Evolutionary conservation across 2,329 filamentous ascomycete species (phyloP).

Genomic region (Fusarium phyllophilum): DNA sequence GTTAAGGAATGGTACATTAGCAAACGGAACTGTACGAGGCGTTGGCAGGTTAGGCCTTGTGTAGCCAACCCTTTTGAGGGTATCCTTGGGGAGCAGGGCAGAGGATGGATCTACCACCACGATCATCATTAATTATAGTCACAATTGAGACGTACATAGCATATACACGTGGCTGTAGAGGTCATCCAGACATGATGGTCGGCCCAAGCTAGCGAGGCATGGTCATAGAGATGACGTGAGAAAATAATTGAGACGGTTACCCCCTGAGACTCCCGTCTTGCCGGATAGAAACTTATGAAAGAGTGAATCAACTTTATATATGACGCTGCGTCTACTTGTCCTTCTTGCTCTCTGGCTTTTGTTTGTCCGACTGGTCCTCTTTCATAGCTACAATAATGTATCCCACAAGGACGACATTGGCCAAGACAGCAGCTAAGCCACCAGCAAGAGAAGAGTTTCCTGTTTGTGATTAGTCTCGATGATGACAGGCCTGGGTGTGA

Average conservation of each 20-base stretch:
- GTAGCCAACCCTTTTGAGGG: constrained; percentile 23
- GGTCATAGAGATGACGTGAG: constrained; percentile 28
- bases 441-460: constrained; percentile 92
- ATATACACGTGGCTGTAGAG: constrained; percentile 43
- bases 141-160: constrained; percentile 41
- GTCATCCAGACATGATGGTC: constrained; percentile 24
- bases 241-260: constrained; percentile 32
- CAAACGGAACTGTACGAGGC: constrained; percentile 44
- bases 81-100: constrained; percentile 21
- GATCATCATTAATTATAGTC: constrained; percentile 41
- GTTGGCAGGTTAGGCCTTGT: constrained; percentile 37
- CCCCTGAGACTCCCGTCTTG: background rate
- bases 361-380: constrained; percentile 72
- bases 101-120: constrained; percentile 40
- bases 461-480: constrained; percentile 50
- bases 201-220: constrained; percentile 3
- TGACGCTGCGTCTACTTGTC: constrained; percentile 49
- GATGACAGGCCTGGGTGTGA: background rate
- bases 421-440: constrained; percentile 84
- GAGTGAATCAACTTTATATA: background rate
- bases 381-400: constrained; percentile 93
- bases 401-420: constrained; percentile 89
- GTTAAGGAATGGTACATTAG: constrained; percentile 39
- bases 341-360: constrained; percentile 61
- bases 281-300: background rate